phyloP scores from a whole-genome alignment of 768 basidiomycete species.

The Kwoniella heveanensis region DNA sequence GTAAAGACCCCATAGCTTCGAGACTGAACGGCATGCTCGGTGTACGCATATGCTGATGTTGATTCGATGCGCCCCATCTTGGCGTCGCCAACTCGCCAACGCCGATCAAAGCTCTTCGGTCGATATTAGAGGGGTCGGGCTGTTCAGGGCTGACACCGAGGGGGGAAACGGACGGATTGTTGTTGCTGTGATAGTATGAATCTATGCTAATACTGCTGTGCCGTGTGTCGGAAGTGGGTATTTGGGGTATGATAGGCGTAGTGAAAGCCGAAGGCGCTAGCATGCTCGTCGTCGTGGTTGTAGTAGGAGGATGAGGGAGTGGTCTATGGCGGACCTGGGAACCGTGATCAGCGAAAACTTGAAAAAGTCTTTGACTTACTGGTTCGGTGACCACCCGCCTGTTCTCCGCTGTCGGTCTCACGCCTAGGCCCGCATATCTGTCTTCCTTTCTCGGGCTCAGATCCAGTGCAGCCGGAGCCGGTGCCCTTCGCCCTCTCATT shows the following conservation, averaged over 20 bases:
- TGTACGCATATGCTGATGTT: conserved; percentile 37
- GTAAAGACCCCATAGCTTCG: conserved; percentile 52
- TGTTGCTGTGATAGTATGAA: conserved; percentile 23
- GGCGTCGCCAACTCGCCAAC: conserved; percentile 97
- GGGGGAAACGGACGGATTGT: conserved; percentile 7
- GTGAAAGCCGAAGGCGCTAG: conserved; percentile 18
- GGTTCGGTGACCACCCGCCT: conserved; percentile 34
- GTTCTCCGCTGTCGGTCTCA: conserved; percentile 10
- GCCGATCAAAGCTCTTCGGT: conserved; percentile 83
- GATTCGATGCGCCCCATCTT: conserved; percentile 67
- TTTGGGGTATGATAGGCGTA: conserved; percentile 14
- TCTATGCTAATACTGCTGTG: conserved; percentile 22
- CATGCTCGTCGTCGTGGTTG: not conserved
- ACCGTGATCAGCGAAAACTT: not conserved
- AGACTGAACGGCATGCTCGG: conserved; percentile 41
- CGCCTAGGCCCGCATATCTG: conserved; percentile 21
- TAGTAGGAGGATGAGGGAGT: conserved; percentile 15
- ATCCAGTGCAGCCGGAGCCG: conserved; percentile 47
- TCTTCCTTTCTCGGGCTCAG: conserved; percentile 41
- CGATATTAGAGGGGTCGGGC: conserved; percentile 57
- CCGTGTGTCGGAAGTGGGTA: not conserved
- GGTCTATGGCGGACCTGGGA: conserved; percentile 13
- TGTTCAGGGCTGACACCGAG: conserved; percentile 44
- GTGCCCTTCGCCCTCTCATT: conserved; percentile 38
- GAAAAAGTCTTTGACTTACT: conserved; percentile 11